phyloP scores from a whole-genome alignment of 2,329 filamentous ascomycete species.

The Dichotomopilus funicola region DNA sequence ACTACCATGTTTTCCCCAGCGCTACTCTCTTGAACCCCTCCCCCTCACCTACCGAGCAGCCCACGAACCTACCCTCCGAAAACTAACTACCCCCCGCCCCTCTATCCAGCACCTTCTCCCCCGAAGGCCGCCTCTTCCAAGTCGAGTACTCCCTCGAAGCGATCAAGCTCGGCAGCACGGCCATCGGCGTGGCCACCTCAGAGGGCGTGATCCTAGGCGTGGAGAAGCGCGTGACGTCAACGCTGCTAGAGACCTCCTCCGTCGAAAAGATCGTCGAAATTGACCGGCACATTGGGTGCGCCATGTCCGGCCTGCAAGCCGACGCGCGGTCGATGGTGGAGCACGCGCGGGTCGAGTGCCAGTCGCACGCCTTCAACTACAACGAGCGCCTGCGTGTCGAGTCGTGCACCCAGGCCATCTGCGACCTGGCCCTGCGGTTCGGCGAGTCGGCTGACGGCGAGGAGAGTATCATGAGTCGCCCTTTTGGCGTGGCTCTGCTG shows the following conservation, averaged over 20 bases:
- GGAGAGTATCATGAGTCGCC: slow-evolving; percentile 97
- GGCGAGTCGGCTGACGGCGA: slow-evolving; percentile 96
- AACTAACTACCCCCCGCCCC: slow-evolving; percentile 4
- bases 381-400: slow-evolving; percentile 91
- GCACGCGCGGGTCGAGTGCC: slow-evolving; percentile 94
- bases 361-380: slow-evolving; percentile 97
- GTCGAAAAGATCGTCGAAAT: slow-evolving; percentile 99
- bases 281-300: slow-evolving; percentile 96
- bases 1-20: slow-evolving; percentile 19
- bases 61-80: background rate
- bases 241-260: slow-evolving; percentile 92
- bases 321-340: slow-evolving; percentile 97
- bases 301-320: slow-evolving; percentile 96
- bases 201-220: slow-evolving; percentile 95
- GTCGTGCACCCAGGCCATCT: slow-evolving; percentile 98
- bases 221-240: slow-evolving; percentile 97
- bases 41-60: background rate
- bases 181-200: slow-evolving; percentile 93
- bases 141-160: slow-evolving; percentile 99
- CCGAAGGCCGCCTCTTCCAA: slow-evolving; percentile 98
- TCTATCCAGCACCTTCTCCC: slow-evolving; percentile 82
- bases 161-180: slow-evolving; percentile 98
- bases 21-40: background rate
- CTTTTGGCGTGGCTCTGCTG: slow-evolving; percentile 91
- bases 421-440: slow-evolving; percentile 90